Evolutionary conservation across 202 grass and related monocot genomes (phyloP), one percentile per base, ranked within the genome.

Genomic region (Bolboschoenoplectus hybrid): DNA sequence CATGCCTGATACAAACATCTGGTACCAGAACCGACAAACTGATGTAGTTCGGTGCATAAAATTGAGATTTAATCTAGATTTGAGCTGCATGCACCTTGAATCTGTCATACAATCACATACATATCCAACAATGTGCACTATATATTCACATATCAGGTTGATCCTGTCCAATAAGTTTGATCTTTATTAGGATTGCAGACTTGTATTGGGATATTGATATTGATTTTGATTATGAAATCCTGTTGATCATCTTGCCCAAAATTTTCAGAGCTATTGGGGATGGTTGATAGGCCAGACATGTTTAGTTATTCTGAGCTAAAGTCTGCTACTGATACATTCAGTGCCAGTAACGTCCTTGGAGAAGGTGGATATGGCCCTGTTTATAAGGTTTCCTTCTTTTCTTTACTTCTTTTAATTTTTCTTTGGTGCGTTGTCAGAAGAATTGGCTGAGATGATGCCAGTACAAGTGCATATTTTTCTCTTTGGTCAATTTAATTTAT

Each of bases 331-430:
- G 89, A 97, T 74, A 85, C 64, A 81, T 97, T 97, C 79, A 91
- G 78, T 90, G 81, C 92, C 57, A 65, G 34, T 76, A 97, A 97
- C 82, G 80, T 89, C 87, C 87, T 97, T 73, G 95, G 95, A 14
- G 83, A 90, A 91, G 95, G 95, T 71, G 95, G 95, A 74, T 97
- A 89, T 87, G 95, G 95, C 5, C 85, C 83, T 35, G 95, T 95
- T 20, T 90, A 78, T 88, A 97, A 95, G 91, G 92, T 97, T 77
- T 61, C 9, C 4, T 2, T 49, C n/a, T 66, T 47, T 16, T 41
- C 36, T 46, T 81, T 64, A 16, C 62, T 13, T 63, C 5, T 66
- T 64, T 60, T 2, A 45, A 63, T 13, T 50, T 65, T 65, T 63
- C 40, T 81, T 43, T 4, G 35, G 38, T 19, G 7, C 43, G 11